These are phyloP conservation scores for Sugiyamaella novakii DNA, from an alignment of 1,139 yeast genomes.

Conservation along the genomic window DNA sequence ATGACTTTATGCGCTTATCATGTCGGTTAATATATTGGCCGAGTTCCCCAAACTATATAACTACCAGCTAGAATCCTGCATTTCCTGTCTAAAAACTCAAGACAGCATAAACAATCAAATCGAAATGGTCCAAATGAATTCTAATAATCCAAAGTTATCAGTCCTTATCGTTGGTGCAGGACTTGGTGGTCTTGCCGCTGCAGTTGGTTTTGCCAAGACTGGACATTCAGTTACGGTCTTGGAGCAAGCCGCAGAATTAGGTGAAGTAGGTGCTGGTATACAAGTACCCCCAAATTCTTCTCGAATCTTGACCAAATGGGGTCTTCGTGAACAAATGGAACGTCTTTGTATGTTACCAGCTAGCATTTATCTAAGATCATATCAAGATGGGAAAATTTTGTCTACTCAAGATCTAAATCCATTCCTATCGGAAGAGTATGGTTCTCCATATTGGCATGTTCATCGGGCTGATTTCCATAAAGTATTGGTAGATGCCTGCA, in stretches of 20 bases:
- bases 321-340: constrained; percentile 37
- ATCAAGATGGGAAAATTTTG: constrained; percentile 37
- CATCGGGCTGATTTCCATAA: constrained; percentile 44
- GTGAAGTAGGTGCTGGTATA: constrained; percentile 49
- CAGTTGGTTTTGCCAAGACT: constrained; percentile 41
- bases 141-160: constrained; percentile 6
- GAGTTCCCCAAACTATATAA: constrained; percentile 2
- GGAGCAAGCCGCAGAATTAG: constrained; percentile 43
- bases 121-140: constrained; percentile 4
- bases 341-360: constrained; percentile 36
- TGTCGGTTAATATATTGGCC: constrained; percentile 10
- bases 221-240: constrained; percentile 45
- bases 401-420: constrained; percentile 38
- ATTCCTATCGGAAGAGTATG: constrained; percentile 33
- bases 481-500: constrained; percentile 30
- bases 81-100: not conserved
- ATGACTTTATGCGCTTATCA: constrained; percentile 8
- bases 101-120: too few relatives aligned
- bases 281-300: constrained; percentile 45
- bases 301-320: constrained; percentile 38
- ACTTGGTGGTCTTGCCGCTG: constrained; percentile 46
- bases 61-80: not conserved
- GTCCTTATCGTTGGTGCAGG: constrained; percentile 46
- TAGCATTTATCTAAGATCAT: constrained; percentile 36
- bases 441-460: constrained; percentile 34